phyloP scores from a whole-genome alignment of 2,329 filamentous ascomycete species.

The Beauveria pseudobassiana region DNA sequence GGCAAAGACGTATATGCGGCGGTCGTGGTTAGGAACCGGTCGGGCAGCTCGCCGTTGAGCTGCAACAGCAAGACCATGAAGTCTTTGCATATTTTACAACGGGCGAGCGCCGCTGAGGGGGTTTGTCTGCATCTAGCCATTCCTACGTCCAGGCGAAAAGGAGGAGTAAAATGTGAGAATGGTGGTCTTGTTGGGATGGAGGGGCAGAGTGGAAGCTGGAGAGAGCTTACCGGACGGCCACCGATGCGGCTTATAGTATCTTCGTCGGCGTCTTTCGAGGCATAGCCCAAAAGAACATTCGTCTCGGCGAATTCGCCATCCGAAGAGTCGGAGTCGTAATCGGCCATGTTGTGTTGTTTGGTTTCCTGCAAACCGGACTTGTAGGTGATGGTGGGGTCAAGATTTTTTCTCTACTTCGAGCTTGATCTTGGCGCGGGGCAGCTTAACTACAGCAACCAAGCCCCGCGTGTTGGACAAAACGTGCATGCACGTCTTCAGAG shows the following conservation, averaged over 20 bases:
- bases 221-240: slow-evolving; percentile 65
- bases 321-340: slow-evolving; percentile 82
- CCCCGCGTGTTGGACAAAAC: background rate
- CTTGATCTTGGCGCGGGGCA: slow-evolving; percentile 18
- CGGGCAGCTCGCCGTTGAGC: slow-evolving; percentile 82
- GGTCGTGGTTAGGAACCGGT: slow-evolving; percentile 76
- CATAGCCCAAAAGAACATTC: slow-evolving; percentile 84
- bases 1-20: slow-evolving; percentile 78
- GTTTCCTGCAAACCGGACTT: slow-evolving; percentile 1
- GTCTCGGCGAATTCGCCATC: slow-evolving; percentile 69
- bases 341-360: slow-evolving; percentile 46
- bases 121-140: slow-evolving; percentile 68
- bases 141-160: slow-evolving; percentile 43
- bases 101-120: slow-evolving; percentile 68
- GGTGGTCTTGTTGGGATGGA: background rate
- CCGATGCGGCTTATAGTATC: slow-evolving; percentile 85
- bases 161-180: background rate
- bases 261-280: slow-evolving; percentile 68
- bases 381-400: slow-evolving; percentile 30
- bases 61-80: slow-evolving; percentile 81
- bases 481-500: background rate
- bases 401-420: slow-evolving; percentile 24
- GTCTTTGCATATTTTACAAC: slow-evolving; percentile 80
- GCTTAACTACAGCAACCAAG: background rate
- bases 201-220: background rate